Conservation (phyloP, 306 rosid genomes). For the Quercus mongolica region DNA sequence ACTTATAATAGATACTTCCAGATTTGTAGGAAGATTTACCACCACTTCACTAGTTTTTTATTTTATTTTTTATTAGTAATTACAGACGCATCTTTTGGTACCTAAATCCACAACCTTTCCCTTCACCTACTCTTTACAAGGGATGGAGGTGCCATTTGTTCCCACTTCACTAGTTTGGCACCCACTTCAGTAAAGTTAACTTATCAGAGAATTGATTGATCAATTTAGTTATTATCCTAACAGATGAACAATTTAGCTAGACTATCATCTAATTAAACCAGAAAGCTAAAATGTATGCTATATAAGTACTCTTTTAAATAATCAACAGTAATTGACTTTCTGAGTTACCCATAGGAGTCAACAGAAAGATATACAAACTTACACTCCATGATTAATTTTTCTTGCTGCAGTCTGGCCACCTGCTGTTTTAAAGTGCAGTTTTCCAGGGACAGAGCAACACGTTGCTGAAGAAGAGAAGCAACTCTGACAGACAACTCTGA, state of each 20-base stretch:
- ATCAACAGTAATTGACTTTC: background rate
- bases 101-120: no score
- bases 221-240: background rate
- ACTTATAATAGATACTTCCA: background rate
- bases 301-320: background rate
- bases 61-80: no score
- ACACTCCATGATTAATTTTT: slow-evolving; percentile 39
- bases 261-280: background rate
- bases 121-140: no score
- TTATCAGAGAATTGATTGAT: background rate
- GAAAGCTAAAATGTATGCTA: background rate
- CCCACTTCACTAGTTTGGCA: background rate
- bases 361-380: background rate
- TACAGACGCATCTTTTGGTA: no score
- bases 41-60: no score
- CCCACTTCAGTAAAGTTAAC: background rate
- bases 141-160: background rate
- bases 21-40: background rate
- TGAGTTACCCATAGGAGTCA: background rate
- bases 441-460: slow-evolving; percentile 42
- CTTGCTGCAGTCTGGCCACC: slow-evolving; percentile 29
- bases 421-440: slow-evolving; percentile 41
- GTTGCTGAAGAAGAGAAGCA: slow-evolving; percentile 39
- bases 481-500: slow-evolving; percentile 39
- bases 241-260: background rate